A percentile compares a stretch with the other conserved stretches of the same genome.
phyloP scores from a whole-genome alignment of 176 grass and related monocot genomes.

The Miscanthus lutarioriparius region DNA sequence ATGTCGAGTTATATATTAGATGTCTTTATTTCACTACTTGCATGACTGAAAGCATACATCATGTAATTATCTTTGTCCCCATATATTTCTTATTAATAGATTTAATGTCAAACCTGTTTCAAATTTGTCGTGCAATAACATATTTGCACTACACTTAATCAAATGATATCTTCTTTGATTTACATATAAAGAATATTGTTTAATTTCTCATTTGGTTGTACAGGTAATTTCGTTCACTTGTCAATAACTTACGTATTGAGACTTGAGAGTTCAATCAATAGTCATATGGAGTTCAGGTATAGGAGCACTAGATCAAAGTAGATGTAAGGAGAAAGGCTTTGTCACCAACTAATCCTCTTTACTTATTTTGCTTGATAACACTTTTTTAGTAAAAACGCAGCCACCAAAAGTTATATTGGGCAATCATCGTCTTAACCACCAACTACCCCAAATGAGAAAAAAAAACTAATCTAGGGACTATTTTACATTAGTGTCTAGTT shows the following conservation, averaged over 20 bases:
- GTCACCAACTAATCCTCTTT: neutral
- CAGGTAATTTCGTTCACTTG: neutral
- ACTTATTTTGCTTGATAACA: neutral
- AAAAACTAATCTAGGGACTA: neutral
- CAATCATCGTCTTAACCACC: no score
- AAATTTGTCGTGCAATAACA: neutral
- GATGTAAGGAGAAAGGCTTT: neutral
- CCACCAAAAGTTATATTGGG: neutral
- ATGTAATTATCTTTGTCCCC: neutral
- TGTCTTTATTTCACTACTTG: neutral
- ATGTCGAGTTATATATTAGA: neutral
- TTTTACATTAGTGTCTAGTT: neutral
- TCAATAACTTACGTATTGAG: neutral
- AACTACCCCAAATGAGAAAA: neutral
- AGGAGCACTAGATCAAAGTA: neutral
- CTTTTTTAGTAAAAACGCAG: neutral
- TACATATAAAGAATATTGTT: neutral
- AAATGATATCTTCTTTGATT: neutral
- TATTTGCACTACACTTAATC: neutral
- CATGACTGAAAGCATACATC: neutral
- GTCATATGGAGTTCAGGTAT: neutral
- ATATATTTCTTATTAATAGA: neutral
- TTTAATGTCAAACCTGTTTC: neutral
- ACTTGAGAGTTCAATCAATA: neutral
- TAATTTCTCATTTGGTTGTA: neutral